These are phyloP conservation scores for Vanderwaltozyma verrucispora DNA, from an alignment of 805 yeast species.

Conservation along the genomic window DNA sequence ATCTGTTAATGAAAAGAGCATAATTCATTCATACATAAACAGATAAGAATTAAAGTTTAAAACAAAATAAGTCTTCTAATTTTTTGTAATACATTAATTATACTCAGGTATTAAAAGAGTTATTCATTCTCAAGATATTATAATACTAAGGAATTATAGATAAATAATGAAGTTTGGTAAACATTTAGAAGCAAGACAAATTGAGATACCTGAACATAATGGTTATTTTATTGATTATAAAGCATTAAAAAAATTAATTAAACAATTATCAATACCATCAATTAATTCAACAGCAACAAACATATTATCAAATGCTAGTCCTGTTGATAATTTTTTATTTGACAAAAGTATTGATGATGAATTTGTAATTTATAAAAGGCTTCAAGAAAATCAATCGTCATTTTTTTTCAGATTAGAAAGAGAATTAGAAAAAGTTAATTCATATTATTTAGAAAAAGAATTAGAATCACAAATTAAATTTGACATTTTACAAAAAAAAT, in stretches of 20 bases:
- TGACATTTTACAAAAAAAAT: constrained; percentile 66
- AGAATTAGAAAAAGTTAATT: constrained; percentile 89
- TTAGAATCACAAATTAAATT: constrained; percentile 72
- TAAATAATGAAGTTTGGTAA: constrained; percentile 81
- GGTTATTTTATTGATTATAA: constrained; percentile 92
- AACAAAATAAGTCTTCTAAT: no score
- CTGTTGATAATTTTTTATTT: background rate
- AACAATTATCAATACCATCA: constrained; percentile 44
- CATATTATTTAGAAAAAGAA: constrained; percentile 86
- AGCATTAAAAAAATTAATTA: constrained; percentile 83
- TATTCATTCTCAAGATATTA: no score
- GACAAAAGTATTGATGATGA: constrained; percentile 26
- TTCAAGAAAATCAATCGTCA: constrained; percentile 86
- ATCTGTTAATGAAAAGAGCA: no score
- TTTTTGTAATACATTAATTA: no score
- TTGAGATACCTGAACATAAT: constrained; percentile 91
- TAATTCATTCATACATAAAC: no score
- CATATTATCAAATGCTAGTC: background rate
- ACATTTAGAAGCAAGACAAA: constrained; percentile 84
- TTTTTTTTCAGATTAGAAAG: constrained; percentile 82
- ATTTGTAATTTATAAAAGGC: constrained; percentile 35
- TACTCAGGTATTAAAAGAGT: no score
- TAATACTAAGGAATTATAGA: background rate
- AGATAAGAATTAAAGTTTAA: no score
- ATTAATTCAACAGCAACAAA: background rate